Percentiles rank a stretch among this genome's conserved stretches.
These are phyloP conservation scores for Cordyceps cateniannulata DNA, from an alignment of 2,329 filamentous ascomycete genomes.

Conservation along the genomic window DNA sequence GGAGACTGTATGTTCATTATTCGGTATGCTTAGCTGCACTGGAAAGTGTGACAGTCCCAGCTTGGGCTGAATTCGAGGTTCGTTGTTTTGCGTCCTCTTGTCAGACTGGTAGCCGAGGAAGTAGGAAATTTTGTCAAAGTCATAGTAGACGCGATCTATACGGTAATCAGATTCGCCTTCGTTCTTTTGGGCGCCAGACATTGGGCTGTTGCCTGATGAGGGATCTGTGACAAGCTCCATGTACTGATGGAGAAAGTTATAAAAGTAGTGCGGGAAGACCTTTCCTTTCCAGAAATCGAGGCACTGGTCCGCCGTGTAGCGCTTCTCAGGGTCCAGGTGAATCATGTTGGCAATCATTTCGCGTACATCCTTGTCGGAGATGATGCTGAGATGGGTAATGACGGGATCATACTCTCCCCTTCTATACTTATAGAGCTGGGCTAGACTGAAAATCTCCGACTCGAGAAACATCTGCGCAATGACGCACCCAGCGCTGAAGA, in stretches of 20 bases:
- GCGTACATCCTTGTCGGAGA: slow-evolving; percentile 79
- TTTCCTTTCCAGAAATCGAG: slow-evolving; percentile 86
- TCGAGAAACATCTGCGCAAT: slow-evolving; percentile 96
- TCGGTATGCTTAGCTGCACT: slow-evolving; percentile 78
- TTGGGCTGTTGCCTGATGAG: slow-evolving; percentile 66
- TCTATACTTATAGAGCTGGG: slow-evolving; percentile 90
- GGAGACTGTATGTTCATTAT: slow-evolving; percentile 66
- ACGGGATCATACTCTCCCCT: slow-evolving; percentile 87
- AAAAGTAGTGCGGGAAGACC: slow-evolving; percentile 94
- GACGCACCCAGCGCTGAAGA: slow-evolving; percentile 94
- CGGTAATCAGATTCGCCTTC: slow-evolving; percentile 85
- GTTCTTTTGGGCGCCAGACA: slow-evolving; percentile 61
- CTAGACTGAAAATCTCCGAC: slow-evolving; percentile 93
- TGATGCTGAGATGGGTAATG: slow-evolving; percentile 72
- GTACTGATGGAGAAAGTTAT: slow-evolving; percentile 94
- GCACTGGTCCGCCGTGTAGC: slow-evolving; percentile 91
- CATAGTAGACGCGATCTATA: slow-evolving; percentile 86
- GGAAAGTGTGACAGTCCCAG: slow-evolving; percentile 64
- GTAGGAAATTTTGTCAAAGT: slow-evolving; percentile 97
- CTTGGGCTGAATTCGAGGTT: slow-evolving; percentile 26
- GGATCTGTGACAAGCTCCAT: slow-evolving; percentile 95
- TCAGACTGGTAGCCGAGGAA: slow-evolving; percentile 69
- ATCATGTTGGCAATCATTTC: slow-evolving; percentile 96
- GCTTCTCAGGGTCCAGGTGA: slow-evolving; percentile 81
- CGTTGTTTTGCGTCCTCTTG: slow-evolving; percentile 30